Percentiles rank a stretch among this genome's conserved stretches.
These are phyloP conservation scores for Acacia pycnantha DNA, from an alignment of 331 rosid species.

Conservation along the genomic window DNA sequence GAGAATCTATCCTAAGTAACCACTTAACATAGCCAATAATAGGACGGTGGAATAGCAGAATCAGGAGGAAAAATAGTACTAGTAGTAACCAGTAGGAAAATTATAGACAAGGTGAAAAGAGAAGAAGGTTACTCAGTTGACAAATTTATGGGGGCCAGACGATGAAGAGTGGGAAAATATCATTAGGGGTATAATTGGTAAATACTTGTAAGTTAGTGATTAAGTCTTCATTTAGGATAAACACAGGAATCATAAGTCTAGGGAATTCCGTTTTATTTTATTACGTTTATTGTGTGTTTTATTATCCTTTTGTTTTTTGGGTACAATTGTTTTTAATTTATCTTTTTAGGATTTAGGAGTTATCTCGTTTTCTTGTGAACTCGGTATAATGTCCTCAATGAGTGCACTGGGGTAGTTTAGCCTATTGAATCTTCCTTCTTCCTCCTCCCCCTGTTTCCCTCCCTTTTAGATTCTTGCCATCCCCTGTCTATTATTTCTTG, in stretches of 20 bases:
- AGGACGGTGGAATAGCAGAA: neutral
- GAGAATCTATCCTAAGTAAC: neutral
- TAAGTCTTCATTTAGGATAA: neutral
- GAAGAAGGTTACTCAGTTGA: neutral
- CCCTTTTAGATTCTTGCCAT: neutral
- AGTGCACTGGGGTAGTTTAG: neutral
- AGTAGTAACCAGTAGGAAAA: neutral
- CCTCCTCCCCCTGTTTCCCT: neutral
- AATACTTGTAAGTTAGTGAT: neutral
- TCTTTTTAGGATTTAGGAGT: neutral
- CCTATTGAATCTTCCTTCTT: neutral
- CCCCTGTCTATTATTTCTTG: neutral
- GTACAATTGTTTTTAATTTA: neutral
- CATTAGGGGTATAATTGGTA: neutral
- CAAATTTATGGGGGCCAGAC: neutral
- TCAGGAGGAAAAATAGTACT: neutral
- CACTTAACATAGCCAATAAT: neutral
- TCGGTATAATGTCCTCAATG: neutral
- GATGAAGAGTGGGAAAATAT: neutral
- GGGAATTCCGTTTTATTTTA: neutral
- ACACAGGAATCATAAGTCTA: neutral
- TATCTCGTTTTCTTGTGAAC: neutral
- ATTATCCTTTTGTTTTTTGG: neutral
- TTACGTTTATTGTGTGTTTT: neutral
- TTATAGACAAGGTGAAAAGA: neutral